Evolutionary conservation across 352 stramenopile species (phyloP), one percentile per base, ranked within the genome.

Genomic region (Thalassiosira mediterranea): DNA sequence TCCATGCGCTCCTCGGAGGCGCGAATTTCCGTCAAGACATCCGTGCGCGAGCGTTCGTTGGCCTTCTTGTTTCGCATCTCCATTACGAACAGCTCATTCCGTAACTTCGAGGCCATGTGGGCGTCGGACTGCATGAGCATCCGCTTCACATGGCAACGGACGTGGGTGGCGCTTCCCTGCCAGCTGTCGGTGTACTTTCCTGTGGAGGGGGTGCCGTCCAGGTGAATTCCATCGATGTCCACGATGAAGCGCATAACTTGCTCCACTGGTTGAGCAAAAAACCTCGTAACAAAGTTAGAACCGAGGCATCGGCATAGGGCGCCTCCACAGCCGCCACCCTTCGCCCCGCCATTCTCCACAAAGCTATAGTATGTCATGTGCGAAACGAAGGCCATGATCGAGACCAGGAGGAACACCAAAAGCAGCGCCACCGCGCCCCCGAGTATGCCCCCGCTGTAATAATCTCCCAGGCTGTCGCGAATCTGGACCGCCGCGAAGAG

Each of bases 321-420:
- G 31, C 65, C 65, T 19, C 56, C 72, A 38, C 67, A 76, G 15
- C 66, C 66, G 31, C 48, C 73, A n/a, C n/a, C n/a, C n/a, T n/a
- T n/a, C 2, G 69, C 56, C 2, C 72, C 72, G 52, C 59, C 73
- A 51, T 69, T 71, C 31, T 81, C 72, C 3, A 80, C 62, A 60
- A 80, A 80, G 40, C 71, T 80, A 32, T 81, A 81, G 42, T 77
- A 81, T 4, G 65, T 81, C 72, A 81, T 81, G 53, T 81, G 72
- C 46, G 72, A 81, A n/a, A 81, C 65, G 49, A 81, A 81, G 7
- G 72, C 72, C 46, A 66, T 72, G 28, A 81, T 77, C 2, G 72
- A 81, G 29, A 81, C 67, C 8, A 76, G 77, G 3, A 81, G 52
- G 58, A 81, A 81, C 3, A 81, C 47, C 65, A 81, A 49, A 1